Conservation (phyloP, 306 rosid genomes). For the Prosopis cineraria region DNA sequence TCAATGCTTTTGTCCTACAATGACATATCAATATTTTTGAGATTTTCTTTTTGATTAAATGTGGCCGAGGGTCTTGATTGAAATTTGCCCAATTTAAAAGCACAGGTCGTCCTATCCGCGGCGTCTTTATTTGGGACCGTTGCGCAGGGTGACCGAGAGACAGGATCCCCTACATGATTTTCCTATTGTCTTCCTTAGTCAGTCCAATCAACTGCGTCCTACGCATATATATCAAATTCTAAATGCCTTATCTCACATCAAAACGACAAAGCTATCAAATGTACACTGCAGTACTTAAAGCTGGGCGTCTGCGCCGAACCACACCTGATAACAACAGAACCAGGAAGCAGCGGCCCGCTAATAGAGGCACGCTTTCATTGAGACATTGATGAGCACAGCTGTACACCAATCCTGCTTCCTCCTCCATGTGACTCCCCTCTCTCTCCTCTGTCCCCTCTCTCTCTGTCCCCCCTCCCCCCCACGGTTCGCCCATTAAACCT, state of each 20-base stretch:
- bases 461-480: too few relatives aligned
- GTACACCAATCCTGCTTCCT: slow-evolving; percentile 48
- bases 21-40: too few relatives aligned
- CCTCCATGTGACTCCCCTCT: slow-evolving; percentile 62
- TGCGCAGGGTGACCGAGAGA: slow-evolving; percentile 7
- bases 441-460: not conserved
- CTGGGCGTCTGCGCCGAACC: too few relatives aligned
- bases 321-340: not conserved
- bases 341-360: slow-evolving; percentile 20
- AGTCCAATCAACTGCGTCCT: not conserved
- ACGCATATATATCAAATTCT: not conserved
- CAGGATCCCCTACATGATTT: not conserved
- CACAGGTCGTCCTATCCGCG: slow-evolving; percentile 26
- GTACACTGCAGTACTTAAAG: too few relatives aligned
- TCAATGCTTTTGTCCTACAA: too few relatives aligned
- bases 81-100: too few relatives aligned
- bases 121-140: slow-evolving; percentile 29
- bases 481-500: slow-evolving; percentile 2
- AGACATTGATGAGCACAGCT: slow-evolving; percentile 68
- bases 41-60: too few relatives aligned
- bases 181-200: not conserved
- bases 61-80: too few relatives aligned
- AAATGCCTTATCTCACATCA: too few relatives aligned
- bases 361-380: slow-evolving; percentile 29
- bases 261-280: slow-evolving; percentile 10